Evolutionary conservation across 2,329 filamentous ascomycete species (phyloP).

Genomic region (Westerdykella ornata): DNA sequence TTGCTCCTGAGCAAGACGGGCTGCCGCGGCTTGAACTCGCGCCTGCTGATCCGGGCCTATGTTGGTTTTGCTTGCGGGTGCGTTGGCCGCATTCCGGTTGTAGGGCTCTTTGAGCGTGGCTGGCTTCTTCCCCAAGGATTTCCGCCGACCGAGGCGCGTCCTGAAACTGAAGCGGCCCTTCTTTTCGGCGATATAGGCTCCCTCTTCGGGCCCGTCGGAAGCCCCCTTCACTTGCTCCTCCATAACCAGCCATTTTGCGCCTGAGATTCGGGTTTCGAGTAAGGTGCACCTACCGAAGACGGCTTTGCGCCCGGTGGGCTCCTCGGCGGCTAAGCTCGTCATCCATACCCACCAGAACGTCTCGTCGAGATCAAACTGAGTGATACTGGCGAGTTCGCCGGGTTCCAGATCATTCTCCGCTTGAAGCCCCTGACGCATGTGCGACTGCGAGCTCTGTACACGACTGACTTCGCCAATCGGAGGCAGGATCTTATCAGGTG

Average conservation of each 20-base stretch:
- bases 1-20: conserved; percentile 68
- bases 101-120: conserved; percentile 48
- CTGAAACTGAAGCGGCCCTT: conserved; percentile 89
- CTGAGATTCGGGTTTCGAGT: conserved; percentile 75
- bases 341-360: conserved; percentile 99
- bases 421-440: conserved; percentile 58
- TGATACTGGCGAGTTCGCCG: conserved; percentile 90
- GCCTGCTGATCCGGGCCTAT: conserved; percentile 89
- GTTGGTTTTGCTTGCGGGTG: conserved; percentile 66
- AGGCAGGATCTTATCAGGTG: conserved; percentile 84
- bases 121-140: conserved; percentile 40
- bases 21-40: conserved; percentile 84
- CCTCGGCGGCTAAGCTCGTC: conserved; percentile 86
- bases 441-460: conserved; percentile 80
- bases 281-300: conserved; percentile 91
- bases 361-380: conserved; percentile 77
- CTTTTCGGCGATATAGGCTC: conserved; percentile 90
- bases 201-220: conserved; percentile 72
- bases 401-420: conserved; percentile 70
- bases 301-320: conserved; percentile 76
- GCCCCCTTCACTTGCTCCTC: conserved; percentile 96
- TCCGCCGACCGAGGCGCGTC: conserved; percentile 56
- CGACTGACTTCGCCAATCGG: conserved; percentile 64
- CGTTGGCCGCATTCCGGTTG: conserved; percentile 44
- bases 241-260: conserved; percentile 85